Base-by-base conservation (phyloP, 129 eudicot genomes). In the Escallonia rubra region DNA sequence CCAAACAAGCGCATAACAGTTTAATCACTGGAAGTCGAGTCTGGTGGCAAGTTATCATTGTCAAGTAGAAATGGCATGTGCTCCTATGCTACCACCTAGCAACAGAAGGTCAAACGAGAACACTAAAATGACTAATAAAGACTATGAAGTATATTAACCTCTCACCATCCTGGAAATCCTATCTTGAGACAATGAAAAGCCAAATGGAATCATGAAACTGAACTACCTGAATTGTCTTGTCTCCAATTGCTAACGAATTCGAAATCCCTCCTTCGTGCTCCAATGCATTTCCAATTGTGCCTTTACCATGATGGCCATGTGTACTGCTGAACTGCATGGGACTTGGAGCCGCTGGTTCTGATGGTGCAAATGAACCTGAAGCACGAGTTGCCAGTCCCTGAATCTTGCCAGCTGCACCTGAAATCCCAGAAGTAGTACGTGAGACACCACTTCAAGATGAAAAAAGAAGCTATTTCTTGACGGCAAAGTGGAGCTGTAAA, bases 161-260 rank as follows among this genome's bases (percentile, higher is more conserved):
- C 48, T 57, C 46, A 59, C 46, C 65, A 57, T 45, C 16, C 53
- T 40, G 46, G 39, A 12, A 2, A 40, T 16, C 53, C 3, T 60
- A 10, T 50, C 55, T 14, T 50, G 50, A 56, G 46, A 6, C 41
- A 48, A 42, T 13, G 41, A 54, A 45, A 15, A 41, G 55, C 55
- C 46, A 51, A n/a, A 43, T 9, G 49, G 34, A 16, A 43, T 13
- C 38, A 52, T 16, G 43, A 15, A 44, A 67, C 13, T 46, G 71
- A 51, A 73, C 64, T 83, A 89, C 98, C 95, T 82, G 91, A 65
- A 64, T 65, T 49, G 78, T n/a, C 59, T 81, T 83, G 65, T 72
- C 87, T 65, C 82, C 84, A 79, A 68, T 69, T 13, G 74, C 48
- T 51, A 71, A 69, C 54, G 68, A 46, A 82, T 81, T 78, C 63